These are phyloP conservation scores for Pyrenula massariospora DNA, from an alignment of 495 filamentous ascomycete species.

Conservation along the genomic window DNA sequence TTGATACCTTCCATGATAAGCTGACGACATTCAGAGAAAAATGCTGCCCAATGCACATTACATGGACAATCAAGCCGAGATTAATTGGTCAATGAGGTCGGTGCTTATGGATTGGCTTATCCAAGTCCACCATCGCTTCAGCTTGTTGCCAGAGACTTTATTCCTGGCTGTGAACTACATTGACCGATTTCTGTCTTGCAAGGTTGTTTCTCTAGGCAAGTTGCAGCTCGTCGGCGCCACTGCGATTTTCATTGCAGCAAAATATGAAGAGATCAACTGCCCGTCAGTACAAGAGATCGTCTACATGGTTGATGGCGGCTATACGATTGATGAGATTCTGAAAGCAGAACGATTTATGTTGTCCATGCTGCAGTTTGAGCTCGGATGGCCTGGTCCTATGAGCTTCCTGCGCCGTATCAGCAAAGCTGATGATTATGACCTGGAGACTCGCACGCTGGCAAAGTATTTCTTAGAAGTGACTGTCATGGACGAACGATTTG, in stretches of 20 bases:
- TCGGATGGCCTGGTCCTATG: slow-evolving; percentile 97
- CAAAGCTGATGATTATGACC: slow-evolving; percentile 96
- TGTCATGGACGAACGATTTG: slow-evolving; percentile 97
- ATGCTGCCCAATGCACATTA: slow-evolving; percentile 83
- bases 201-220: slow-evolving; percentile 89
- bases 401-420: slow-evolving; percentile 93
- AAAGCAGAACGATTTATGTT: slow-evolving; percentile 99
- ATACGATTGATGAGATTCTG: slow-evolving; percentile 79
- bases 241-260: slow-evolving; percentile 89
- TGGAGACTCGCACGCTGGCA: slow-evolving; percentile 88
- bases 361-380: slow-evolving; percentile 83
- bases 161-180: slow-evolving; percentile 93
- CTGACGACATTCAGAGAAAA: slow-evolving; percentile 40
- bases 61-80: slow-evolving; percentile 94
- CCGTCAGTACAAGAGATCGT: slow-evolving; percentile 91
- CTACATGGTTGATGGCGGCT: slow-evolving; percentile 94
- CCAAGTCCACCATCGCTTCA: slow-evolving; percentile 88
- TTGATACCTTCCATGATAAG: no score
- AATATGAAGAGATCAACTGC: slow-evolving; percentile 97
- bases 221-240: slow-evolving; percentile 94
- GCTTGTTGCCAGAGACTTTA: slow-evolving; percentile 82
- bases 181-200: slow-evolving; percentile 89
- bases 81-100: slow-evolving; percentile 97
- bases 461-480: slow-evolving; percentile 97
- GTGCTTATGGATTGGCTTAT: slow-evolving; percentile 98